These are phyloP conservation scores for Graphiopsis chlorocephala DNA, from an alignment of 2,329 filamentous ascomycete genomes.

Conservation along the genomic window DNA sequence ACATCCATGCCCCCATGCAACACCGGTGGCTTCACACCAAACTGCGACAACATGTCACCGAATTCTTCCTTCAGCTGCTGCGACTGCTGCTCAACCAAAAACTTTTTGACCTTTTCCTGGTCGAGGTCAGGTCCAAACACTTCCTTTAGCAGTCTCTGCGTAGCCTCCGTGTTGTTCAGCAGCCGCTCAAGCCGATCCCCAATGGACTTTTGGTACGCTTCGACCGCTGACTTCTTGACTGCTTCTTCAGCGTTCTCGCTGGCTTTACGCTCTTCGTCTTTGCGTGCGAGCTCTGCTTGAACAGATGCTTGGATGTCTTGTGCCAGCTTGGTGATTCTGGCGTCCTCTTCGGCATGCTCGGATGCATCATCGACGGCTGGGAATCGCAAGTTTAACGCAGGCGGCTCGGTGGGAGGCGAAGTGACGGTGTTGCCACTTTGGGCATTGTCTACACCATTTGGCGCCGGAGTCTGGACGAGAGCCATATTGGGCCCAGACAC, in stretches of 20 bases:
- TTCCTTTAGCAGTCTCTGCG: not conserved
- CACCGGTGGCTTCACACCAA: not conserved
- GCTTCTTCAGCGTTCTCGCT: not conserved
- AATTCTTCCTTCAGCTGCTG: constrained; percentile 1
- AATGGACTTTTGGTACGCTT: not conserved
- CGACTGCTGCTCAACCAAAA: constrained; percentile 4
- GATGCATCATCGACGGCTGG: not conserved
- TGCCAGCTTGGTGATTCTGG: not conserved
- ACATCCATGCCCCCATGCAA: not conserved
- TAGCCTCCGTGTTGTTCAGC: not conserved
- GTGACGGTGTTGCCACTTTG: not conserved
- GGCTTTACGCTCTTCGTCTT: not conserved
- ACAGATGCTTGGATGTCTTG: not conserved
- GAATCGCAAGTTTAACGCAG: not conserved
- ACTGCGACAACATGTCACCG: not conserved
- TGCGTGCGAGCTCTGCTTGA: not conserved
- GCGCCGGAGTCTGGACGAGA: not conserved
- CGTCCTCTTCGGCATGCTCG: not conserved
- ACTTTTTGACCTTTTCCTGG: not conserved
- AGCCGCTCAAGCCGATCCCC: not conserved
- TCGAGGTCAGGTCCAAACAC: not conserved
- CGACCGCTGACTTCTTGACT: not conserved
- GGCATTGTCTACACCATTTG: not conserved
- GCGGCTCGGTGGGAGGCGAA: not conserved
- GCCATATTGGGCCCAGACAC: not conserved